Evolutionary conservation across 352 stramenopile species (phyloP).

Genomic region (Phytophthora pinifolia): DNA sequence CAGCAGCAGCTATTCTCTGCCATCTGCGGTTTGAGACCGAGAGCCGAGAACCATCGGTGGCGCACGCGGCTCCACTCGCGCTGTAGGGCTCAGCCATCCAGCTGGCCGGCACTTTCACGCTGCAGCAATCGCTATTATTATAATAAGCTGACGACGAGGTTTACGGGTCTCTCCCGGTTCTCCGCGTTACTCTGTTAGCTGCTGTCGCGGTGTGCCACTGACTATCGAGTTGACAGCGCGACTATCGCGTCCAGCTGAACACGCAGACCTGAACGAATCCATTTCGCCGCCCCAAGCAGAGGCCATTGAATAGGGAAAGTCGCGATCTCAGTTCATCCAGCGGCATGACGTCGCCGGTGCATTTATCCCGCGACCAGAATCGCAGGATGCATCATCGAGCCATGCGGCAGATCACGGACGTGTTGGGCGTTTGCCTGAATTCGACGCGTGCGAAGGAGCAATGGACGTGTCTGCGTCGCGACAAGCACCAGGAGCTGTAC

Average conservation of each 20-base stretch:
- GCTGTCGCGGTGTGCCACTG: neutral
- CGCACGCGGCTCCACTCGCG: too few relatives aligned
- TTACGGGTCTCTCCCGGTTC: constrained; percentile 16
- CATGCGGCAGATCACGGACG: constrained; percentile 62
- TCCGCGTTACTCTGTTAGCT: constrained; percentile 1
- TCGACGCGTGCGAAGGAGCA: constrained; percentile 54
- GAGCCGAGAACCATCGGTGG: too few relatives aligned
- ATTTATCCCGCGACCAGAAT: constrained; percentile 55
- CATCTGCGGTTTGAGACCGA: constrained; percentile 9
- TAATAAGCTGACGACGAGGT: too few relatives aligned
- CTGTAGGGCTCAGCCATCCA: too few relatives aligned
- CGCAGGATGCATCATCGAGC: constrained; percentile 61
- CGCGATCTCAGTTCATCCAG: neutral
- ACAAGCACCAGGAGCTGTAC: constrained; percentile 58
- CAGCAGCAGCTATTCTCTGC: constrained; percentile 10
- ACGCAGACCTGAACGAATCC: constrained; percentile 1
- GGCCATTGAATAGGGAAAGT: neutral
- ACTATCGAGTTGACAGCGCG: neutral
- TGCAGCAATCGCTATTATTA: too few relatives aligned
- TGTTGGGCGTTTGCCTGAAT: constrained; percentile 53
- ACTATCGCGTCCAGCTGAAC: constrained; percentile 7
- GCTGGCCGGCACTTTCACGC: too few relatives aligned
- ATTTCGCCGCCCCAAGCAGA: constrained; percentile 8
- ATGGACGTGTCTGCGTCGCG: constrained; percentile 52
- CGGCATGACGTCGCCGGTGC: constrained; percentile 34